A percentile compares a stretch with the other conserved stretches of the same genome.
phyloP scores from a whole-genome alignment of 768 basidiomycete genomes.

The Clitopilus hobsonii region DNA sequence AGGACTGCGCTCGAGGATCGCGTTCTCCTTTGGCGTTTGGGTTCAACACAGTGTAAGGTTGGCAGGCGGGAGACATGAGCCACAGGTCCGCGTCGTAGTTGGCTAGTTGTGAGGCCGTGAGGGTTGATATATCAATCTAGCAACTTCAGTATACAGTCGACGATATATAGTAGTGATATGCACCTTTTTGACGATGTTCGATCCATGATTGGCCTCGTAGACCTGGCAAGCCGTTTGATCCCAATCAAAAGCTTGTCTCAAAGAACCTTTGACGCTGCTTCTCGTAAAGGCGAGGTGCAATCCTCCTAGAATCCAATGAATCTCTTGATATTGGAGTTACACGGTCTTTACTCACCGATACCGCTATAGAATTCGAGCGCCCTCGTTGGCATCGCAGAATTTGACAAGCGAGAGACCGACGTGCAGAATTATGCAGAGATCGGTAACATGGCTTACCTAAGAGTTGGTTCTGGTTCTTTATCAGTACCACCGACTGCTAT shows the following conservation, averaged over 20 bases:
- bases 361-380: slow-evolving; percentile 75
- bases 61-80: slow-evolving; percentile 80
- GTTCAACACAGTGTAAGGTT: slow-evolving; percentile 80
- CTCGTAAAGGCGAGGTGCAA: slow-evolving; percentile 62
- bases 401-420: background rate
- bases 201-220: slow-evolving; percentile 58
- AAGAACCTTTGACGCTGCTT: slow-evolving; percentile 38
- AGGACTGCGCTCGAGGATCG: slow-evolving; percentile 74
- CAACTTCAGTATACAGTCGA: slow-evolving; percentile 3
- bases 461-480: slow-evolving; percentile 15
- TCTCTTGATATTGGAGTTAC: slow-evolving; percentile 2
- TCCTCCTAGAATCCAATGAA: slow-evolving; percentile 55
- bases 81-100: slow-evolving; percentile 55
- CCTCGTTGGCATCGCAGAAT: background rate
- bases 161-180: slow-evolving; percentile 2
- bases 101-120: slow-evolving; percentile 45
- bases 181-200: slow-evolving; percentile 47
- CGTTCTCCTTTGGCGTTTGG: slow-evolving; percentile 62
- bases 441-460: slow-evolving; percentile 8
- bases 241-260: slow-evolving; percentile 79
- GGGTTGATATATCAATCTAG: slow-evolving; percentile 56
- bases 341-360: slow-evolving; percentile 46
- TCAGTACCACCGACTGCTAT: slow-evolving; percentile 11
- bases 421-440: slow-evolving; percentile 1
- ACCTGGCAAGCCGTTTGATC: slow-evolving; percentile 71